Evolutionary conservation across 2,329 filamentous ascomycete species (phyloP).

Genomic region (Cercospora janseana): DNA sequence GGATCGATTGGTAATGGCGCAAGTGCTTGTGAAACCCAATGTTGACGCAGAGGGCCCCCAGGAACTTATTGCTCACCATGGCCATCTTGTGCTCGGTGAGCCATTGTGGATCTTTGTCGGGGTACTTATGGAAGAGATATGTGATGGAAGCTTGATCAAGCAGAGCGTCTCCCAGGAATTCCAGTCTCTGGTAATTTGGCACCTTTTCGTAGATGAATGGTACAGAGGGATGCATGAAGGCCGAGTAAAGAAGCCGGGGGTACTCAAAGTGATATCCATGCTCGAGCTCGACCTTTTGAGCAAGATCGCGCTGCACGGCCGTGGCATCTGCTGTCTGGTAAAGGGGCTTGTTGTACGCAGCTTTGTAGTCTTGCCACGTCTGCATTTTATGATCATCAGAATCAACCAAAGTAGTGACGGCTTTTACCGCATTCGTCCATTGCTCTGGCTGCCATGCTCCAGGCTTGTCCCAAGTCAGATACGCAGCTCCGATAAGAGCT

Average conservation of each 20-base stretch:
- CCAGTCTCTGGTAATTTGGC: slow-evolving; percentile 84
- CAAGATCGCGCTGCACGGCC: slow-evolving; percentile 67
- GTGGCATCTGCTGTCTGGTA: slow-evolving; percentile 67
- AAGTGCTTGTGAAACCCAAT: slow-evolving; percentile 76
- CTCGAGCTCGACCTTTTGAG: slow-evolving; percentile 59
- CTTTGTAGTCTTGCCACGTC: slow-evolving; percentile 70
- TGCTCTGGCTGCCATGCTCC: slow-evolving; percentile 45
- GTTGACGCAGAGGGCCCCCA: slow-evolving; percentile 75
- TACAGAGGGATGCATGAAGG: slow-evolving; percentile 85
- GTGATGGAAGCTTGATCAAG: slow-evolving; percentile 84
- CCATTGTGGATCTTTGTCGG: slow-evolving; percentile 86
- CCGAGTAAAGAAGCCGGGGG: slow-evolving; percentile 74
- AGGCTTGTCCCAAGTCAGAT: slow-evolving; percentile 54
- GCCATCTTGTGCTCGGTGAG: slow-evolving; percentile 98
- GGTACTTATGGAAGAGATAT: slow-evolving; percentile 73
- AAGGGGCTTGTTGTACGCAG: slow-evolving; percentile 63
- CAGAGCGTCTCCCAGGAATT: slow-evolving; percentile 87
- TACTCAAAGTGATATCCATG: slow-evolving; percentile 68
- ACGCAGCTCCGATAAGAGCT: slow-evolving; percentile 83
- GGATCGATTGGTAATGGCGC: slow-evolving; percentile 51
- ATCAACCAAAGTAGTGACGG: slow-evolving; percentile 68
- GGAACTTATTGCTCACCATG: slow-evolving; percentile 97
- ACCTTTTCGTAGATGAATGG: slow-evolving; percentile 72
- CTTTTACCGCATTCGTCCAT: slow-evolving; percentile 61
- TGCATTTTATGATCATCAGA: slow-evolving; percentile 67